Evolutionary conservation across 768 basidiomycete species (phyloP).

Genomic region (Pleurotus tuoliensis): DNA sequence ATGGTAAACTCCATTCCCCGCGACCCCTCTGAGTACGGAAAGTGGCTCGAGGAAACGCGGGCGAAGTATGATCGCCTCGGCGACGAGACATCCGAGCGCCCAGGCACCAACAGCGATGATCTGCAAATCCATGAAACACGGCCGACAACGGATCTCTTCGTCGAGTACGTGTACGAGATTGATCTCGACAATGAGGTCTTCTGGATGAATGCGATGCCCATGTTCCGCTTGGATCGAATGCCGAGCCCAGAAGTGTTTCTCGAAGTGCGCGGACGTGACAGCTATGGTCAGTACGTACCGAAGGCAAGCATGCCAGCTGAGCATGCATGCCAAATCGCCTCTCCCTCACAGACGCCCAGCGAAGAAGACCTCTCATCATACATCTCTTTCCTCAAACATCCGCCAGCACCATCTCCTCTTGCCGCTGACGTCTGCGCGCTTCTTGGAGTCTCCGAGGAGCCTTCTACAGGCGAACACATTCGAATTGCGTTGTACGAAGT

Average conservation of each 20-base stretch:
- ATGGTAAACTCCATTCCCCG: slow-evolving; percentile 16
- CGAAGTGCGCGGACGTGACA: slow-evolving; percentile 13
- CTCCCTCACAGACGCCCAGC: slow-evolving; percentile 11
- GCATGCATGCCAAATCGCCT: slow-evolving; percentile 13
- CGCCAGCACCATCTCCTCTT: no score
- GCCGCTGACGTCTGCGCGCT: neutral
- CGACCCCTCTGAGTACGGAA: slow-evolving; percentile 12
- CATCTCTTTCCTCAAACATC: neutral
- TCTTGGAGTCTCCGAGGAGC: neutral
- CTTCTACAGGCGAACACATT: slow-evolving; percentile 6
- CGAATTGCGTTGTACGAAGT: slow-evolving; percentile 15
- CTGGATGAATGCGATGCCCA: slow-evolving; percentile 7
- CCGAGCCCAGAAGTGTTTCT: slow-evolving; percentile 12
- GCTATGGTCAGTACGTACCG: slow-evolving; percentile 15
- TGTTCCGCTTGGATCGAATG: slow-evolving; percentile 11
- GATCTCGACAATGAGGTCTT: slow-evolving; percentile 26
- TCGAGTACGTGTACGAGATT: slow-evolving; percentile 26
- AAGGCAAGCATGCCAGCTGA: slow-evolving; percentile 9
- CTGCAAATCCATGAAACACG: neutral
- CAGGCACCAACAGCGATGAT: neutral
- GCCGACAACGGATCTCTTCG: slow-evolving; percentile 16
- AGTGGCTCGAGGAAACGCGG: slow-evolving; percentile 10
- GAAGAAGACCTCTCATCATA: slow-evolving; percentile 8
- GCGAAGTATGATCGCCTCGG: neutral
- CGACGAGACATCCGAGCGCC: neutral